These are phyloP conservation scores for Podila epigama DNA, from an alignment of 192 early-diverging fungal genomes.

Conservation along the genomic window DNA sequence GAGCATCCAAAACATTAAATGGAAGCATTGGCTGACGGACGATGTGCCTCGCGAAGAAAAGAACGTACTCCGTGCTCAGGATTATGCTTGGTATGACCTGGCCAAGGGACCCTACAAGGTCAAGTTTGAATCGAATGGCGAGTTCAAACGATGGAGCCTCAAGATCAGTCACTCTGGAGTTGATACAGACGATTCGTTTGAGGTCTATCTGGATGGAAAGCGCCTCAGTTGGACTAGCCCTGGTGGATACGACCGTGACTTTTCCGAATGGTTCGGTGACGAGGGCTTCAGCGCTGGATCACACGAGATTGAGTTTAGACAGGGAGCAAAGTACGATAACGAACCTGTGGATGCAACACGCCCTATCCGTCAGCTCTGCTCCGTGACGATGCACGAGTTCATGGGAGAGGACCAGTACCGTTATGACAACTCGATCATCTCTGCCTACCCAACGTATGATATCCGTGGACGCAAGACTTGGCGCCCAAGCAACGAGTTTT, in stretches of 20 bases:
- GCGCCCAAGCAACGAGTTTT: conserved; percentile 63
- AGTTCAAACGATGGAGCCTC: conserved; percentile 58
- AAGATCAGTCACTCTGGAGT: conserved; percentile 66
- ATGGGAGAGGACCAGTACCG: conserved; percentile 53
- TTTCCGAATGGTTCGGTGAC: conserved; percentile 52
- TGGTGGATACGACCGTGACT: conserved; percentile 60
- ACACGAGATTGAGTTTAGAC: conserved; percentile 56
- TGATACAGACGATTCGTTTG: conserved; percentile 52
- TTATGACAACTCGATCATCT: conserved; percentile 51
- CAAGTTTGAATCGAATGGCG: conserved; percentile 58
- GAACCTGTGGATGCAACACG: conserved; percentile 30
- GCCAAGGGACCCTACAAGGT: conserved; percentile 61
- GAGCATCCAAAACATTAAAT: conserved; percentile 57
- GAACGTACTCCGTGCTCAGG: conserved; percentile 53
- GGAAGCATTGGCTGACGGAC: conserved; percentile 66
- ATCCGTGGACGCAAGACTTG: conserved; percentile 54
- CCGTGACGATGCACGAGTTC: conserved; percentile 63
- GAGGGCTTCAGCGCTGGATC: conserved; percentile 51
- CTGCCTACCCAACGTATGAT: conserved; percentile 60
- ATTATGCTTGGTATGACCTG: conserved; percentile 68
- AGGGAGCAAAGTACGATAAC: conserved; percentile 49
- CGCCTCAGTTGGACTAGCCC: conserved; percentile 55
- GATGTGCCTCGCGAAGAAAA: conserved; percentile 47
- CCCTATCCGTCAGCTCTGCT: conserved; percentile 69
- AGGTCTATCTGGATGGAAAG: conserved; percentile 60